Evolutionary conservation across 257 asterid species (phyloP).

Genomic region (Verbena officinalis): DNA sequence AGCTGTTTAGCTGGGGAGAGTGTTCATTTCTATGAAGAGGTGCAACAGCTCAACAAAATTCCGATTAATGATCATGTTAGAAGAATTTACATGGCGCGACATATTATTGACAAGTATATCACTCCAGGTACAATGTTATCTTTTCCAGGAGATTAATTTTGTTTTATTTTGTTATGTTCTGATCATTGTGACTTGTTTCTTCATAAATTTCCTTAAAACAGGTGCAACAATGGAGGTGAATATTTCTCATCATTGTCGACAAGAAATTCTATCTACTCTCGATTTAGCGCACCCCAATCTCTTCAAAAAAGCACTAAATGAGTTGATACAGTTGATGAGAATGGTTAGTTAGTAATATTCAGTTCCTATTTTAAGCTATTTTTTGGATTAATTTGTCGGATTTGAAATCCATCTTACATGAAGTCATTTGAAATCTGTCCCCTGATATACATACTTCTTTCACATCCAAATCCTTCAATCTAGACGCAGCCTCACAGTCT

Average conservation of each 20-base stretch:
- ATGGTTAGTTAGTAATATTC: slow-evolving; percentile 64
- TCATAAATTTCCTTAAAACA: slow-evolving; percentile 27
- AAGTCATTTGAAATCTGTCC: too few relatives aligned
- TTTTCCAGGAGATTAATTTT: background rate
- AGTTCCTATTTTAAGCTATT: too few relatives aligned
- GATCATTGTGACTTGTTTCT: background rate
- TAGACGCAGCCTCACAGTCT: too few relatives aligned
- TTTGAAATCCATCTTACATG: too few relatives aligned
- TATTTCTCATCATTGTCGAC: slow-evolving; percentile 70
- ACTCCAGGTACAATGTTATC: slow-evolving; percentile 53
- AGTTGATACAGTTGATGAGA: slow-evolving; percentile 75
- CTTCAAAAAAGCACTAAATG: slow-evolving; percentile 58
- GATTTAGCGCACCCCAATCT: slow-evolving; percentile 67
- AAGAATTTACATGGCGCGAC: slow-evolving; percentile 91
- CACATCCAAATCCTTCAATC: too few relatives aligned
- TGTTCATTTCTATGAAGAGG: slow-evolving; percentile 80
- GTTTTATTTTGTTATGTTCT: background rate
- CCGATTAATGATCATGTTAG: slow-evolving; percentile 61
- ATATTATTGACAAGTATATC: slow-evolving; percentile 71
- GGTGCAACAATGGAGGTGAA: slow-evolving; percentile 88
- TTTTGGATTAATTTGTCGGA: too few relatives aligned
- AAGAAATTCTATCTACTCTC: slow-evolving; percentile 61
- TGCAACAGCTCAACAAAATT: slow-evolving; percentile 74
- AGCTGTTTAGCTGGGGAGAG: slow-evolving; percentile 95
- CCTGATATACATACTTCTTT: too few relatives aligned